Evolutionary conservation across 805 yeast species (phyloP), one percentile per base, ranked within the genome.

Genomic region (Tetrapisispora phaffii): DNA sequence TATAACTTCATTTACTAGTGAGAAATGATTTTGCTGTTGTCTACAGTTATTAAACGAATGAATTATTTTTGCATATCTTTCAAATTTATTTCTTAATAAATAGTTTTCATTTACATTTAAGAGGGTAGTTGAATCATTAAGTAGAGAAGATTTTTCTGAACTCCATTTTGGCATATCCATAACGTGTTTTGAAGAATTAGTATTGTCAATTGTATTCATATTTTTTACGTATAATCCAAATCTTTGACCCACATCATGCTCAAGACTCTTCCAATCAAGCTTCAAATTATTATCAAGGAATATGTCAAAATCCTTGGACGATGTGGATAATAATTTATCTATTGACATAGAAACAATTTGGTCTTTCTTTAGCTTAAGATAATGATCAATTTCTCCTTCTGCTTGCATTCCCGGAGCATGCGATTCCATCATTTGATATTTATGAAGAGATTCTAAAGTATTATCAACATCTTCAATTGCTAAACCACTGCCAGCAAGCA

Each of bases 401-500:
- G 26, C 6, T 19, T 28, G 31, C 9, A 50, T 47, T 15, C 45
- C 50, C 3, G 55, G 46, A 8, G 51, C 47, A 16, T 49, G 46
- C 23, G 55, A 57, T 29, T 57, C 62, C 21, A 55, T 37, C 65
- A 47, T 73, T 59, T 33, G 74, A 53, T 41, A 72, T 70, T 48
- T 73, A 59, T 53, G 74, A 62, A 62, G 66, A 47, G 55, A 51
- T 34, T 67, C 64, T 46, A 82, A 63, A 41, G 79, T 81, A 28
- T 65, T 66, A 51, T 85, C 88, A 34, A 89, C 79, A 46, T 86
- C 93, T 54, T 86, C 95, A 42, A 90, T 81, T 35, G 85, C 79
- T 43, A 88, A 75, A 1, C 97, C 97, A 57, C 90, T 82, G 1
- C 89, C 85, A 6, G 96, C 96, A 37, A 90, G 69, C 34, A 93